Base-by-base conservation (phyloP, 1,284 basidiomycete genomes). In the Cryptococcus sp. region DNA sequence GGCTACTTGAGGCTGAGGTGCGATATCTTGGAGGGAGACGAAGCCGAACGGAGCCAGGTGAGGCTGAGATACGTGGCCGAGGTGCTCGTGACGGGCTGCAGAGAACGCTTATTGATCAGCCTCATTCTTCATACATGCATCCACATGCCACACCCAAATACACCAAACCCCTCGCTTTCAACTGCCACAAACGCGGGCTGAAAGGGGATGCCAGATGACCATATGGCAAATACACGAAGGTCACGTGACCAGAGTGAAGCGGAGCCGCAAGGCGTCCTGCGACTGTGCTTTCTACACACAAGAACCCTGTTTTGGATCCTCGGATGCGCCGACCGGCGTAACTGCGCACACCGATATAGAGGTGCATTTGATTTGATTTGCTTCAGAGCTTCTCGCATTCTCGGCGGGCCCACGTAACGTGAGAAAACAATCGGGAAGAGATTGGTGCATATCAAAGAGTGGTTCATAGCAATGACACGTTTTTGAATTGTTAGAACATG, bases 1-100 rank as follows among this genome's bases (percentile, higher is more conserved):
- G 7, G 30, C 5, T 10, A 8, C 13, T 45, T 20, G 46, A 11
- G 43, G 23, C 40, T 51, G 57, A 40, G 61, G 61, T 20, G 53
- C 49, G 23, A 62, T 53, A 45, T 62, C 57, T 41, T 62, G 61
- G 15, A 62, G 40, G 11, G 48, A 52, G 2, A 59, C 61, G 27
- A 52, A 62, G 13, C 54, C 57, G 47, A 54, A 52, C 5, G 42
- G 51, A 1, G 53, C 8, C 7, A 27, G 27, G 15, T 41, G 40
- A 25, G 35, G n/a, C 25, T 35, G n/a, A 19, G 43, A 13, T 23
- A 17, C 35, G 22, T 20, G 19, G 19, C 17, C 25, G 8, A n/a
- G 30, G 13, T 52, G 50, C n/a, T 48, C 46, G n/a, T 54, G 53
- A 22, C 48, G 53, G 19, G 13, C 47, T 45, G 27, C 7, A 49